phyloP scores from a whole-genome alignment of 2,329 filamentous ascomycete species.

The Beauveria rudraprayagi region DNA sequence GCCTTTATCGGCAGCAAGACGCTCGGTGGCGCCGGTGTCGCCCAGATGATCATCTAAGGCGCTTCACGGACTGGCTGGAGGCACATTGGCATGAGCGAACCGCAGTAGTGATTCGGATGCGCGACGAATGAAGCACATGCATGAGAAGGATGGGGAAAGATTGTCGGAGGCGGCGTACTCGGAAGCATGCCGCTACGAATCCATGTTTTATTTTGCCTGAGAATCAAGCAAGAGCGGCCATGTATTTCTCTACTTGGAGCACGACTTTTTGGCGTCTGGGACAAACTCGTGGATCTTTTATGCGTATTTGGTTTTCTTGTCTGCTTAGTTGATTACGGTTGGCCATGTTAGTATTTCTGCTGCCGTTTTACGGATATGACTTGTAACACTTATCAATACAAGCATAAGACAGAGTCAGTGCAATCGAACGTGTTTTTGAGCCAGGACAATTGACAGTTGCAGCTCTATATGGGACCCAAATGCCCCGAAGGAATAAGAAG shows the following conservation, averaged over 20 bases:
- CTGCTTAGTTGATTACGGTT: background rate
- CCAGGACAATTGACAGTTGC: too few species aligned
- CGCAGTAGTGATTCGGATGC: background rate
- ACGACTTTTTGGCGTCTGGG: conserved; percentile 4
- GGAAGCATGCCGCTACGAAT: conserved; percentile 2
- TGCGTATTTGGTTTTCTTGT: conserved; percentile 2
- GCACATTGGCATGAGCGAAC: background rate
- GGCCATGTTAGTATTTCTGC: background rate
- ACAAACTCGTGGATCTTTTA: background rate
- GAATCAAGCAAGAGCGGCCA: conserved; percentile 6
- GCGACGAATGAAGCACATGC: background rate
- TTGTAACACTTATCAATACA: background rate
- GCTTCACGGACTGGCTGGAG: background rate
- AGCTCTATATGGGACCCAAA: too few species aligned
- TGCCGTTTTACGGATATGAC: background rate
- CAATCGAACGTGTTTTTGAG: background rate
- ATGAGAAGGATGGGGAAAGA: background rate
- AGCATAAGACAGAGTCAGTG: background rate
- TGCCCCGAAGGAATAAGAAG: too few species aligned
- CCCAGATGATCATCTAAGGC: conserved; percentile 88
- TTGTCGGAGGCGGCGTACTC: background rate
- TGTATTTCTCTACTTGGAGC: conserved; percentile 8
- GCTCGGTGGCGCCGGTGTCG: conserved; percentile 75
- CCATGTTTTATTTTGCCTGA: conserved; percentile 12
- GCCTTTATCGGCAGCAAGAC: conserved; percentile 73